Conservation (phyloP, 176 grass and related monocot species). For the Sorghum bicolor region Sorghum_bicolor_NCBIv3 NC_012875.2:59994501-59995000, state of each 20-base stretch:
- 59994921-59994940: no score
- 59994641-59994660: constrained; percentile 27
- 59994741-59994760: constrained; percentile 17
- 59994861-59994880: no score
- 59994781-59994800: no score
- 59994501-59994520: not conserved
- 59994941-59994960: no score
- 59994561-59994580: constrained; percentile 3
- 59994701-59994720: not conserved
- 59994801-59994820: no score
- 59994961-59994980: no score
- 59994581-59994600: not conserved
- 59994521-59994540: constrained; percentile 29
- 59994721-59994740: constrained; percentile 22
- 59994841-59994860: no score
- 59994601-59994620: not conserved
- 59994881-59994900: no score
- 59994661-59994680: constrained; percentile 8
- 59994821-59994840: no score
- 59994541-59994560: constrained; percentile 17
- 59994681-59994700: constrained; percentile 25
- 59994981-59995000: no score
- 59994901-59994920: no score
- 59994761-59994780: no score
- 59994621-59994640: constrained; percentile 42